Evolutionary conservation across 108 stramenopile genomes (phyloP), one percentile per base, ranked within the genome.

Genomic region (Pseudonitzschia multiseries): DNA sequence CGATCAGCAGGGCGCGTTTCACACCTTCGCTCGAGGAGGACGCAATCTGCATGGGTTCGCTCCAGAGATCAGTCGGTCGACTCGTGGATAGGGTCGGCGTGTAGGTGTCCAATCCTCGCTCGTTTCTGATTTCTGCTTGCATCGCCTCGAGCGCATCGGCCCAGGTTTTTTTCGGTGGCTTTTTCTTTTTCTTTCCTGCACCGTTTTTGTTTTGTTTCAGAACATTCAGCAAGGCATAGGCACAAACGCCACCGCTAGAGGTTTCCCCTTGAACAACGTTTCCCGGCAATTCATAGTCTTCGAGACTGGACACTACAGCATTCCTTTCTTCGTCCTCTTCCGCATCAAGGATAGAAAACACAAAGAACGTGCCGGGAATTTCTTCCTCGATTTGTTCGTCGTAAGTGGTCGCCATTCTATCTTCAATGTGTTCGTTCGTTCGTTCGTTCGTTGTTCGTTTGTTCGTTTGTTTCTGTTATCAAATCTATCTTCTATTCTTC

Each of bases 221-320:
- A 8, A 80, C 82, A 57, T 86, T 74, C 41, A 96, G 82, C 20
- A 96, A 51, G 13, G 93, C 93, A 28, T 92, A 89, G 13, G 95
- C 93, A 72, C 93, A 94, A 44, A 93, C 93, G 0, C 96, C 96
- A 53, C 96, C 93, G 12, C 87, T 84, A 46, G 86, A 85, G 0
- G 84, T 86, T n/a, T 33, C 8, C 18, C 28, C 59, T 26, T 28
- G 31, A 0, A 61, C 12, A 2, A 83, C 83, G 31, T 87, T 88
- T 64, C 93, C 88, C n/a, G 95, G 95, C 20, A 96, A 77, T 40
- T 90, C 73, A 72, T 93, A 93, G 27, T 77, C 84, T 12, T 74
- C 67, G 41, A 95, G 93, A 65, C 95, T 89, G 51, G 84, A 81
- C 31, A 83, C n/a, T 29, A 61, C 26, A 8, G 59, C 27, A 31